Base-by-base conservation (phyloP, 1,284 basidiomycete species). In the Cystobasidiaceae sp. region DNA sequence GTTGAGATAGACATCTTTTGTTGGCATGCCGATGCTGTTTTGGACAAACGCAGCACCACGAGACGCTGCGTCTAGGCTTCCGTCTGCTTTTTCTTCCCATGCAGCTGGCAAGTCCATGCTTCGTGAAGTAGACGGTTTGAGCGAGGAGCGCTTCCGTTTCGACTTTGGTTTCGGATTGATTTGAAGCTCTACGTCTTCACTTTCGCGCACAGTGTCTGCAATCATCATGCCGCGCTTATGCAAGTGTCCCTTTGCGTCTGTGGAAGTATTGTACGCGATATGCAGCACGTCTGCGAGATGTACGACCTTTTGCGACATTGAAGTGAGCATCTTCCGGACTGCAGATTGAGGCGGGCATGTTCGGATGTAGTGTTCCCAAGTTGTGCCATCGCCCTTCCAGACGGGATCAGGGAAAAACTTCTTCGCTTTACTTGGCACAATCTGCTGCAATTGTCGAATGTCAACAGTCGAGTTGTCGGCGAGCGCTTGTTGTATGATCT, bases 291-390 rank as follows among this genome's bases (percentile, higher is more conserved):
- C 55, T 23, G 63, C 63, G 17, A 57, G 63, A 46, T 66, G 63
- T 15, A 66, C 43, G 46, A 66, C 63, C 23, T 37, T 7, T 45
- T 66, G 50, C 48, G 63, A 51, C 63, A 57, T 57, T 44, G 30
- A 30, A 6, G 54, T 66, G 19, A 61, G 37, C 28, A 62, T 28
- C 41, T 62, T 67, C 4, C 65, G 56, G 3, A 50, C 65, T 2
- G 58, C 58, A 17, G 49, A 52, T 8, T 81, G 76, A 0, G 89
- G 90, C n/a, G 83, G 79, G 74, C 92, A 96, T 0, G 89, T 90
- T 19, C 89, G 83, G 17, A 92, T 83, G 80, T 86, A 93, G 0
- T 88, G 83, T 66, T 93, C 89, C 92, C 92, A 94, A 33, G 93
- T 88, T 62, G 82, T 89, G 4, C 90, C 89, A 52, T 85, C 80